Evolutionary conservation across 257 asterid species (phyloP), one percentile per base, ranked within the genome.

Genomic region (Fraxinus anomala): DNA sequence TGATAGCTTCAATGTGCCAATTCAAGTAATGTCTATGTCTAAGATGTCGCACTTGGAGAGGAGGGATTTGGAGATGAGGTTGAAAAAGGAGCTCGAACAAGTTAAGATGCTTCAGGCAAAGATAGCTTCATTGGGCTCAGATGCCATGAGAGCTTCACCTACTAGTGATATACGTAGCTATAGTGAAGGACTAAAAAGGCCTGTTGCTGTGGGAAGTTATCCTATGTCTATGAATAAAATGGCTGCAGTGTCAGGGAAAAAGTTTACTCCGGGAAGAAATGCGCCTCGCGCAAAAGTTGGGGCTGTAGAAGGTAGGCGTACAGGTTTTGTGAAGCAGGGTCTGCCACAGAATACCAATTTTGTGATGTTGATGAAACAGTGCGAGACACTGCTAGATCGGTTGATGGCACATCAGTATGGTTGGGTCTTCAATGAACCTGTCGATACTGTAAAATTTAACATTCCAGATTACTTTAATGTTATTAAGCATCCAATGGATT

Each of bases 401-500:
- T 6, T 94, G 84, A 88, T 90, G 92, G 73, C 69, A 5, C 98
- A 89, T 70, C 85, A 84, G 21, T 82, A 76, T 76, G 86, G 82
- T 31, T 90, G 94, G 97, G 83, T 92, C 71, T 94, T 94, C 71
- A 87, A 82, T n/a, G 73, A 74, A 71, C 98, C 98, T 0, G 98
- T 94, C 68, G 98, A 94, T 84, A 76, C 85, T 13, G 94, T 87
- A 26, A 83, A 78, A 61, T 85, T 82, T 68, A 90, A 91, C 14
- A 89, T 91, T 73, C 98, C 97, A 0, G 97, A 94, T 80, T 94
- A 94, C 79, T 87, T 73, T 65, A 85, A 59, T 77, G 81, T 94
- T 51, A 91, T 94, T 75, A 92, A 92, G 87, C 92, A 90, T 73
- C 98, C 98, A 36, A 94, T 94, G 98, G 98, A 94, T 87, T 86